Percentiles rank a stretch among this genome's conserved stretches.
phyloP scores from a whole-genome alignment of 768 basidiomycete genomes.

The Candolleomyces eurysporus region DNA sequence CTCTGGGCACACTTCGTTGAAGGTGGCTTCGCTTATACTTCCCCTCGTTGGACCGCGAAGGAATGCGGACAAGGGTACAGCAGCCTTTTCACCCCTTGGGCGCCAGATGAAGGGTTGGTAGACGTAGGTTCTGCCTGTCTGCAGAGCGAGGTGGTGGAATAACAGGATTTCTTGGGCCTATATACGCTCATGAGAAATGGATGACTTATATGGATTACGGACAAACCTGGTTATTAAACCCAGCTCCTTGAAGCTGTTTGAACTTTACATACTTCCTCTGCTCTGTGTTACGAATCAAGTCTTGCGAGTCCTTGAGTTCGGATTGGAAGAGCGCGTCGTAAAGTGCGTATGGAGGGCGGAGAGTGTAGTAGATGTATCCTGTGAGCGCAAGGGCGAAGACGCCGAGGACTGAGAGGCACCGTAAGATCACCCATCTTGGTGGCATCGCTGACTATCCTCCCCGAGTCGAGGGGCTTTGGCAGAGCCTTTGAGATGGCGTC shows the following conservation, averaged over 20 bases:
- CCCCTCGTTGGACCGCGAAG: slow-evolving; percentile 37
- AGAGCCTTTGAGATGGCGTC: too few relatives aligned
- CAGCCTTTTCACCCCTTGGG: slow-evolving; percentile 37
- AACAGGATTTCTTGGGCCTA: slow-evolving; percentile 47
- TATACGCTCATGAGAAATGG: neutral
- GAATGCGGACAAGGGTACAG: slow-evolving; percentile 43
- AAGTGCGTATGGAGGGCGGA: slow-evolving; percentile 36
- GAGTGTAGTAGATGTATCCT: slow-evolving; percentile 33
- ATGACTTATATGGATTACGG: neutral
- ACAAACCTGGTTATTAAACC: slow-evolving; percentile 47
- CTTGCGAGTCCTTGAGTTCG: slow-evolving; percentile 28
- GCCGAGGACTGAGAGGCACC: neutral
- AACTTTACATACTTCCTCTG: slow-evolving; percentile 40
- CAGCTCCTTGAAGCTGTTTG: slow-evolving; percentile 45
- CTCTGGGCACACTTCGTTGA: slow-evolving; percentile 40
- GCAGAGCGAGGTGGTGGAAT: slow-evolving; percentile 44
- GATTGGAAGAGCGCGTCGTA: slow-evolving; percentile 29
- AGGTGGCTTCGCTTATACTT: slow-evolving; percentile 33
- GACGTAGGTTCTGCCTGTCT: slow-evolving; percentile 37
- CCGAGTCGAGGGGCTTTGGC: neutral
- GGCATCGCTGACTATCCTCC: neutral
- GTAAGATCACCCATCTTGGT: neutral
- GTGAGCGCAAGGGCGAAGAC: slow-evolving; percentile 7
- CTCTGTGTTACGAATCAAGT: slow-evolving; percentile 22
- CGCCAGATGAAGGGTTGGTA: slow-evolving; percentile 48